phyloP scores from a whole-genome alignment of 1,284 basidiomycete genomes.

The Sanghuangporus sanghuang region DNA sequence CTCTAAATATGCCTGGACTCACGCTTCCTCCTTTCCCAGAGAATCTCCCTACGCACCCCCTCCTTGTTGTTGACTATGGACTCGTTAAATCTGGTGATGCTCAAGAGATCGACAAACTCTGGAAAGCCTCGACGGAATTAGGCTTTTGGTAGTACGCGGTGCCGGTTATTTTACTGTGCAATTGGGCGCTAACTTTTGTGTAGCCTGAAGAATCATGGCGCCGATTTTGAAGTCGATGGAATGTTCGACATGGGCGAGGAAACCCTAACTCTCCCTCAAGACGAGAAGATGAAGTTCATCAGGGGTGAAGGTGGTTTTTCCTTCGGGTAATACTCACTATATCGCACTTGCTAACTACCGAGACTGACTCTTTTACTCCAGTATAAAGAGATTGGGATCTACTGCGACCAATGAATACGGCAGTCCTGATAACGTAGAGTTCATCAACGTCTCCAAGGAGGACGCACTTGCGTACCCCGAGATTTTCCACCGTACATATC shows the following conservation, averaged over 20 bases:
- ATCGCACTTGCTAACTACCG: neutral
- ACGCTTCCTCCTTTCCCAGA: slow-evolving; percentile 41
- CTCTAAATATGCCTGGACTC: slow-evolving; percentile 22
- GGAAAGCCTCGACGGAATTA: slow-evolving; percentile 46
- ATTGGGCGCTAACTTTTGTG: neutral
- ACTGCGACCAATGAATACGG: slow-evolving; percentile 61
- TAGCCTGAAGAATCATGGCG: slow-evolving; percentile 60
- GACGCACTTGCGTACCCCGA: slow-evolving; percentile 55
- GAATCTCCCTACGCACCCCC: slow-evolving; percentile 41
- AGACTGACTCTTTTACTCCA: neutral
- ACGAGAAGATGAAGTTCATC: slow-evolving; percentile 61
- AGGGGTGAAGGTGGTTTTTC: slow-evolving; percentile 60
- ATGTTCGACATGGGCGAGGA: slow-evolving; percentile 61
- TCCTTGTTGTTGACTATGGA: slow-evolving; percentile 47
- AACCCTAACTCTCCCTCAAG: slow-evolving; percentile 51
- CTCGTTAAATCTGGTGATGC: slow-evolving; percentile 34
- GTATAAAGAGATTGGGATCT: slow-evolving; percentile 63
- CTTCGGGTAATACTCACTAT: slow-evolving; percentile 44
- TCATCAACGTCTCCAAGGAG: slow-evolving; percentile 64
- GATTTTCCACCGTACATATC: slow-evolving; percentile 49
- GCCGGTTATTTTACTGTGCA: neutral
- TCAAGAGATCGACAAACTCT: slow-evolving; percentile 39
- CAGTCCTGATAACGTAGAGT: slow-evolving; percentile 51
- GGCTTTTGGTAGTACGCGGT: slow-evolving; percentile 52
- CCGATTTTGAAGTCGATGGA: slow-evolving; percentile 40